These are phyloP conservation scores for Irpex rosettiformis DNA, from an alignment of 1,284 basidiomycete genomes.

Conservation along the genomic window DNA sequence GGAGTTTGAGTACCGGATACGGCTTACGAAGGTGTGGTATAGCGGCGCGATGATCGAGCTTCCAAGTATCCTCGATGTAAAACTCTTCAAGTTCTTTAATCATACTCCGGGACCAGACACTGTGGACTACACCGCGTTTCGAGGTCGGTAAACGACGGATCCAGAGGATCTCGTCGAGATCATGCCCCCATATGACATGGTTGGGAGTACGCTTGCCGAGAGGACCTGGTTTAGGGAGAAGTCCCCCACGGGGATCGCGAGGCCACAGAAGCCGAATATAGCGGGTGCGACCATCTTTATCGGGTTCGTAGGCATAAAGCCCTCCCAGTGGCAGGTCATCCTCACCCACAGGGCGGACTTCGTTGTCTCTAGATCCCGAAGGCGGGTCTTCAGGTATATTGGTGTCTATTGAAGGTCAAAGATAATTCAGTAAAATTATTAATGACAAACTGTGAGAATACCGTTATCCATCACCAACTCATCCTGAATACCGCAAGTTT, in stretches of 20 bases:
- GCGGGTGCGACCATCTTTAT: background rate
- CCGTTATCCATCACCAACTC: no score
- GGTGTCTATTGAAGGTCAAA: no score
- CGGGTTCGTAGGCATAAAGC: background rate
- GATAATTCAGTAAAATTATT: no score
- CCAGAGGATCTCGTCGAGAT: constrained; percentile 27
- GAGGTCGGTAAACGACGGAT: constrained; percentile 17
- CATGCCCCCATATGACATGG: constrained; percentile 33
- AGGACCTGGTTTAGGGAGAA: constrained; percentile 6
- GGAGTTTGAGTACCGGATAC: constrained; percentile 23
- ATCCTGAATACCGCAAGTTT: no score
- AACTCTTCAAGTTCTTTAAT: constrained; percentile 29
- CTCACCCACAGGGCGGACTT: no score
- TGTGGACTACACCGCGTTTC: constrained; percentile 14
- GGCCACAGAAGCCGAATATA: constrained; percentile 5
- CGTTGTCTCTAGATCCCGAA: no score
- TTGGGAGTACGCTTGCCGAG: constrained; percentile 17
- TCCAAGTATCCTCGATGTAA: constrained; percentile 17
- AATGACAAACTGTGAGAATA: no score
- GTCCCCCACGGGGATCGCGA: constrained; percentile 3
- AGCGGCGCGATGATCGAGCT: constrained; percentile 20
- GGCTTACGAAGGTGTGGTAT: constrained; percentile 20
- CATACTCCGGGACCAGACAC: constrained; percentile 34
- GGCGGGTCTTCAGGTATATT: no score
- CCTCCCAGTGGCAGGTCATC: background rate